phyloP scores from a whole-genome alignment of 1,284 basidiomycete species.

The Salmacisia buchloeana region DNA sequence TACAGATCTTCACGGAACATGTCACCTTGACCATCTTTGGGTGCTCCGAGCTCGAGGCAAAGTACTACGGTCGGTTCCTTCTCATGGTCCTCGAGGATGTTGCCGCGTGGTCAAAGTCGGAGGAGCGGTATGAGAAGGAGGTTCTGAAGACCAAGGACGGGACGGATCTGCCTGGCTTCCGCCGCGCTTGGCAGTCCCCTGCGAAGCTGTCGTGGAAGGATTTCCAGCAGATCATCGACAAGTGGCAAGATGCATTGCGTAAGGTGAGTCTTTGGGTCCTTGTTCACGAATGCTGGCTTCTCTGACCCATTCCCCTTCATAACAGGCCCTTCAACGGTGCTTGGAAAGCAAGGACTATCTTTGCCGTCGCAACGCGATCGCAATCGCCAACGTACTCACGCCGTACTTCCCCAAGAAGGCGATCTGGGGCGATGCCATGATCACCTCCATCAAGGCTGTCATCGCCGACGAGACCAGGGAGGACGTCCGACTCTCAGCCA shows the following conservation, averaged over 20 bases:
- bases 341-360: slow-evolving; percentile 43
- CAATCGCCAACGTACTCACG: slow-evolving; percentile 42
- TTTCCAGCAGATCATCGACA: slow-evolving; percentile 67
- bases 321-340: slow-evolving; percentile 31
- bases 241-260: slow-evolving; percentile 72
- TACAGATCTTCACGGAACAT: slow-evolving; percentile 33
- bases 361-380: slow-evolving; percentile 46
- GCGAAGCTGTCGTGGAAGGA: slow-evolving; percentile 63
- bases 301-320: not conserved
- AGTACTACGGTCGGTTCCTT: slow-evolving; percentile 78
- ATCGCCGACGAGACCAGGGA: not conserved
- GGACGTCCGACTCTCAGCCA: slow-evolving; percentile 3
- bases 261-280: slow-evolving; percentile 31
- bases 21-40: slow-evolving; percentile 74
- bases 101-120: slow-evolving; percentile 68
- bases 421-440: not conserved
- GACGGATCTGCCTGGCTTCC: slow-evolving; percentile 42
- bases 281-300: not conserved
- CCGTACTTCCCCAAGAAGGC: slow-evolving; percentile 30
- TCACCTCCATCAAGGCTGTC: not conserved
- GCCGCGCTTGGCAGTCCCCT: slow-evolving; percentile 31
- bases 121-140: slow-evolving; percentile 54
- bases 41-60: slow-evolving; percentile 90
- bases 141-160: slow-evolving; percentile 50
- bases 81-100: slow-evolving; percentile 70